Percentiles rank a stretch among this genome's conserved stretches.
Conservation (phyloP, 169 alveolate species). For the Amoebophrya sp. region DNA sequence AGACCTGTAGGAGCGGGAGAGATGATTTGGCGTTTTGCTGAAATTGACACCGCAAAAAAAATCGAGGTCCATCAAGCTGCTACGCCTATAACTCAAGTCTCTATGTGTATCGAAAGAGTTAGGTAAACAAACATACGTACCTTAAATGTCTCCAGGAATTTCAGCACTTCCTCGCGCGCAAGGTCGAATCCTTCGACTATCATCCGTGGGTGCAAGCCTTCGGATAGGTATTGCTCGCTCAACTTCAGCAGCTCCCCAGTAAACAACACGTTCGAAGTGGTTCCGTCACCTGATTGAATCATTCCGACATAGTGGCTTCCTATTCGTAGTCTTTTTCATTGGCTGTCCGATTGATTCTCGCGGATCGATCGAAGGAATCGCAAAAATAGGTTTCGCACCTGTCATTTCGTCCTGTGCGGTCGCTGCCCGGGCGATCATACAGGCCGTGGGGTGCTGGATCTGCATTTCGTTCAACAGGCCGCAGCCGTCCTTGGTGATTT, state of each 20-base stretch:
- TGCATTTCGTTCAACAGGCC: conserved; percentile 94
- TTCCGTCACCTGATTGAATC: conserved; percentile 71
- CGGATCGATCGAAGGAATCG: no score
- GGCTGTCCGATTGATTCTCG: no score
- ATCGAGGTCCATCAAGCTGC: no score
- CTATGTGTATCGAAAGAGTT: no score
- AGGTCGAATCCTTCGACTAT: conserved; percentile 90
- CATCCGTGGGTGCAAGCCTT: conserved; percentile 93
- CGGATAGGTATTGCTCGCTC: conserved; percentile 56
- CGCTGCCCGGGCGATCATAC: conserved; percentile 96
- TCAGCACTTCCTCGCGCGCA: conserved; percentile 74
- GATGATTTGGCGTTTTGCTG: no score
- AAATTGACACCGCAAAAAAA: no score
- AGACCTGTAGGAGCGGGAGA: no score
- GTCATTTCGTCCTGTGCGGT: conserved; percentile 96
- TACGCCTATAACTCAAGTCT: no score
- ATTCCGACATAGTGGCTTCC: no score
- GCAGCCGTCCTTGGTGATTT: conserved; percentile 73
- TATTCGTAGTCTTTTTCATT: no score
- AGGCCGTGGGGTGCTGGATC: conserved; percentile 98
- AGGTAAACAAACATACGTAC: no score
- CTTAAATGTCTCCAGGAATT: conserved; percentile 54
- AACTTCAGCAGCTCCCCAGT: conserved; percentile 72
- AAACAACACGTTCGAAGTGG: conserved; percentile 89
- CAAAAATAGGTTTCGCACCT: no score